Conservation (phyloP, 148 eudicot genomes). For the Heliosperma pusillum region DNA sequence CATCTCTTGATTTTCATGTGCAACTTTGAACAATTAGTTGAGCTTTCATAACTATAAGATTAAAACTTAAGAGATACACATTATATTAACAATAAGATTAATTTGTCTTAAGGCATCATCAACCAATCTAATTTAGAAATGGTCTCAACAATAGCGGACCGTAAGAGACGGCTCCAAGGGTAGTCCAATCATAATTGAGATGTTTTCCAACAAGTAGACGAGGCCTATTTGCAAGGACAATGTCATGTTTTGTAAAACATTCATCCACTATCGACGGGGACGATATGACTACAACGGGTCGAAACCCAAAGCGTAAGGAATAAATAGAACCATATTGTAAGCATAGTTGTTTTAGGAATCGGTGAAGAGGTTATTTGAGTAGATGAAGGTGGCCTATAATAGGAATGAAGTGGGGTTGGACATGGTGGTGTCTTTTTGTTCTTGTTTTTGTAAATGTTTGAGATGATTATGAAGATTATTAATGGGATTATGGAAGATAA, state of each 20-base stretch:
- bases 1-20: too few relatives aligned
- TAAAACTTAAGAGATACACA: too few relatives aligned
- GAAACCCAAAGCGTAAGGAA: conserved; percentile 19
- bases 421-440: conserved; percentile 20
- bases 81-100: too few relatives aligned
- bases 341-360: conserved; percentile 16
- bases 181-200: conserved; percentile 22
- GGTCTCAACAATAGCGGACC: conserved; percentile 32
- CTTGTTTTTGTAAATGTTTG: background rate
- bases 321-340: conserved; percentile 16
- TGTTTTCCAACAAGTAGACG: conserved; percentile 20
- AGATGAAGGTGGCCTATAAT: conserved; percentile 30
- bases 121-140: too few relatives aligned
- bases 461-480: background rate
- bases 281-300: conserved; percentile 20
- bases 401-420: conserved; percentile 24
- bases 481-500: background rate
- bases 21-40: too few relatives aligned
- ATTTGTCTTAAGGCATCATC: too few relatives aligned
- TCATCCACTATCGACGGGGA: conserved; percentile 22
- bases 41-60: too few relatives aligned
- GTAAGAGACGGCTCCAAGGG: conserved; percentile 20
- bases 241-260: conserved; percentile 32
- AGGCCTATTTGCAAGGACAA: conserved; percentile 29
- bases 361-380: conserved; percentile 21